Evolutionary conservation across 2,329 filamentous ascomycete species (phyloP).

Genomic region (Coniochaeta pulveracea): DNA sequence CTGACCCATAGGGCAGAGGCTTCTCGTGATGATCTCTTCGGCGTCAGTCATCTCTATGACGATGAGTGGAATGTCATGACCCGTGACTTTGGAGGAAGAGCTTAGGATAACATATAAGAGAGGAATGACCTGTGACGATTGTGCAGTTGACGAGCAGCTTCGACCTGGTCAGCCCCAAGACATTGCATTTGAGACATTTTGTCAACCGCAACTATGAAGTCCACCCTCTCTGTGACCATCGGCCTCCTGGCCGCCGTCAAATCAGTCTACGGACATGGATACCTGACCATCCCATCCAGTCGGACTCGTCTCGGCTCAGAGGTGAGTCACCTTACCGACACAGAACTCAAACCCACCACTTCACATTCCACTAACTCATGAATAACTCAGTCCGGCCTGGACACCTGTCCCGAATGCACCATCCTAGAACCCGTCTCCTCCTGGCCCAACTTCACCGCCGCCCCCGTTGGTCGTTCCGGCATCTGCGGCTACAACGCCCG

Average conservation of each 20-base stretch:
- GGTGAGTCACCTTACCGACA: slow-evolving; percentile 16
- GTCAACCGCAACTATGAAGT: slow-evolving; percentile 9
- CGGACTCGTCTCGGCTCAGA: slow-evolving; percentile 30
- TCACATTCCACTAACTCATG: slow-evolving; percentile 1
- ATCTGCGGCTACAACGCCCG: slow-evolving; percentile 43
- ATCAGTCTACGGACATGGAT: slow-evolving; percentile 27
- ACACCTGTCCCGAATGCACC: slow-evolving; percentile 41
- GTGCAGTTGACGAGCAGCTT: background rate
- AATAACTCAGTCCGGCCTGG: slow-evolving; percentile 26
- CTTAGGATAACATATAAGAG: background rate
- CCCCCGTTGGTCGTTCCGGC: slow-evolving; percentile 33
- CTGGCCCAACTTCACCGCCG: slow-evolving; percentile 35
- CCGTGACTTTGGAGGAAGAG: background rate
- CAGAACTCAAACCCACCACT: background rate
- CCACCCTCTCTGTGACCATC: slow-evolving; percentile 3
- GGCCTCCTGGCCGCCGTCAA: slow-evolving; percentile 6
- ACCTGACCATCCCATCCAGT: slow-evolving; percentile 29
- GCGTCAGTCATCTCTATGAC: background rate
- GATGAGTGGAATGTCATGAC: background rate
- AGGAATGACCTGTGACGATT: background rate
- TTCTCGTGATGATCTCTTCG: background rate
- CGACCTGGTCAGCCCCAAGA: background rate
- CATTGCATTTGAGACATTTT: background rate
- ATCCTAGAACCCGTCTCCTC: slow-evolving; percentile 39
- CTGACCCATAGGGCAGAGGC: background rate